Conservation (phyloP, 2,329 filamentous ascomycete species). For the Lasiodiplodia hormozganensis region DNA sequence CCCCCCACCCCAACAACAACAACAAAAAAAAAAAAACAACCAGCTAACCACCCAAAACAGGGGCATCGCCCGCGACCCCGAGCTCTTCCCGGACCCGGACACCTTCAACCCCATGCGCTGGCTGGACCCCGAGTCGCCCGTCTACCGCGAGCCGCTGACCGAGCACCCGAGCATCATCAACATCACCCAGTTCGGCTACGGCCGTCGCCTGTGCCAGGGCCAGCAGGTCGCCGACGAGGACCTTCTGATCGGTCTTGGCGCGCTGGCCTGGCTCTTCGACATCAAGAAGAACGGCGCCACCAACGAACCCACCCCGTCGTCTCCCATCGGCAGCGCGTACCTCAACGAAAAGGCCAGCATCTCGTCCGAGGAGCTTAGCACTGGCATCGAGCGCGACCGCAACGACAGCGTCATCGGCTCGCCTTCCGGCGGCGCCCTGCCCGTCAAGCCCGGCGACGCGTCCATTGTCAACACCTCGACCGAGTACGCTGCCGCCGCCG, state of each 20-base stretch:
- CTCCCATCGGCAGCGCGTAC: conserved; percentile 33
- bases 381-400: conserved; percentile 29
- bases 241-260: conserved; percentile 51
- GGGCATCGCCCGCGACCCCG: conserved; percentile 61
- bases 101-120: conserved; percentile 62
- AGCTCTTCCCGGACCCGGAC: conserved; percentile 58
- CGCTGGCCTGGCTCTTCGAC: conserved; percentile 55
- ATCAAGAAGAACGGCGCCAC: conserved; percentile 37
- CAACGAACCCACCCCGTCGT: conserved; percentile 11
- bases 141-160: conserved; percentile 59
- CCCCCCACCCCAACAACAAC: too few species aligned
- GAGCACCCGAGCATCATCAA: conserved; percentile 61
- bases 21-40: not conserved
- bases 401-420: conserved; percentile 12
- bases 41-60: conserved; percentile 38
- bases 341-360: conserved; percentile 44
- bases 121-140: conserved; percentile 59
- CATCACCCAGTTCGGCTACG: conserved; percentile 62
- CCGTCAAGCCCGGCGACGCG: not conserved
- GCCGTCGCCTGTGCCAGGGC: conserved; percentile 56
- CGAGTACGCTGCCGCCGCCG: conserved; percentile 7
- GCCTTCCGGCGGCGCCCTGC: not conserved
- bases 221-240: conserved; percentile 51
- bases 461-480: not conserved
- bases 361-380: conserved; percentile 46